Percentiles rank a stretch among this genome's conserved stretches.
These are phyloP conservation scores for Saururus chinensis DNA, from an alignment of 164 flowering plant genomes.

Conservation along the genomic window DNA sequence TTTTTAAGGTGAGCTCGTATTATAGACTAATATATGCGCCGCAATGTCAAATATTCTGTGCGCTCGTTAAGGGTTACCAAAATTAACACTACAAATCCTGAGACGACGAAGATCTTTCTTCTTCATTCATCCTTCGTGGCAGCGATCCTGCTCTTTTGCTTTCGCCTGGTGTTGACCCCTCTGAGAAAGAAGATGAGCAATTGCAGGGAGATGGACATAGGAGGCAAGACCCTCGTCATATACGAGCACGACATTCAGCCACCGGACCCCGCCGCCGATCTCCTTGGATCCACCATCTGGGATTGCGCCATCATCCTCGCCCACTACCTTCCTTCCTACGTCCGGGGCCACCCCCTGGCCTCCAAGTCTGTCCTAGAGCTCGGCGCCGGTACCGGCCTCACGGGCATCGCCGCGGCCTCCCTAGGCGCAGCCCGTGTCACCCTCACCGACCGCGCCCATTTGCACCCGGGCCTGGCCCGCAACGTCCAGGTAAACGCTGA, in stretches of 20 bases:
- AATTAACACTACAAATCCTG: no score
- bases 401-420: conserved; percentile 9
- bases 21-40: no score
- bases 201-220: conserved; percentile 5
- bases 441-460: conserved; percentile 10
- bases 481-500: conserved; percentile 10
- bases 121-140: no score
- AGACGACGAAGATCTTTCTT: no score
- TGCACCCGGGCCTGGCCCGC: conserved; percentile 14
- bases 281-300: conserved; percentile 7
- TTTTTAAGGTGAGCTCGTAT: no score
- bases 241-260: conserved; percentile 9
- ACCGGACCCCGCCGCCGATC: neutral
- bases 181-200: neutral
- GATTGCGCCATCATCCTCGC: conserved; percentile 13
- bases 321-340: conserved; percentile 14
- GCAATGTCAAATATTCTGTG: no score
- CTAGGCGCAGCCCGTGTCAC: conserved; percentile 7
- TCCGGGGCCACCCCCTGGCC: conserved; percentile 8
- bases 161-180: no score
- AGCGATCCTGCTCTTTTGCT: no score
- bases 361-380: conserved; percentile 6
- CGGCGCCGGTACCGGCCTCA: conserved; percentile 15
- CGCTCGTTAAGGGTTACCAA: no score
- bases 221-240: conserved; percentile 6